Base-by-base conservation (phyloP, 2,329 filamentous ascomycete genomes). In the Aspergillus sp. region DNA sequence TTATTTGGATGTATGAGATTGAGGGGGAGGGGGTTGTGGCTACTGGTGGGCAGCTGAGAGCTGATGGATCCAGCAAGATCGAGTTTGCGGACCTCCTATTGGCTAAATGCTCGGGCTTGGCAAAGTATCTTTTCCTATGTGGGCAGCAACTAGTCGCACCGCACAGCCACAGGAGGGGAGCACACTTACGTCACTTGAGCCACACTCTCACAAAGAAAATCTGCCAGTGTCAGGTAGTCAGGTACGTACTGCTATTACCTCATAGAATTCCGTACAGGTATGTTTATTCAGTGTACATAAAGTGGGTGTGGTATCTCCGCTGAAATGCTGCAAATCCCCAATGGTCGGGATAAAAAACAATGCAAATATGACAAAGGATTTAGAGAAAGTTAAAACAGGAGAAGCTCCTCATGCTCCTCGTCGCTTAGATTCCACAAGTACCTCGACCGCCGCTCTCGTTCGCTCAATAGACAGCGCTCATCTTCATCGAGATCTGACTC, bases 401-500 rank as follows among this genome's bases (percentile, higher is more conserved):
- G 58, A 55, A 77, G 68, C 31, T 56, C 53, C 48, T 74, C 72
- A 62, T 75, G 68, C 56, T 72, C 70, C 8, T 70, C 66, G 52
- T 74, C 70, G n/a, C 62, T 65, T 24, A 72, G 40, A 52, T 66
- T 70, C 57, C 71, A 68, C 62, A 71, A 61, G 55, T 70, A 72
- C 50, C 75, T 63, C 59, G 73, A 50, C 43, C 66, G 66, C 21
- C 74, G 62, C 65, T 77, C 74, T 23, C 67, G 63, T 35, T 60
- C 60, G n/a, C 66, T 70, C 40, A 75, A 46, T 31, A 72, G 60
- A 59, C 75, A 76, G 46, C 74, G 66, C 15, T 66, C 61, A 59
- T 77, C 75, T 9, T 65, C 64, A 24, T 72, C 69, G 55, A 77
- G 60, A 17, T 69, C 68, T 8, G 59, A 56, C 55, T 77, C 75